Evolutionary conservation across 192 early-diverging fungal genomes (phyloP).

Genomic region (Coemansia guatemalensis): DNA sequence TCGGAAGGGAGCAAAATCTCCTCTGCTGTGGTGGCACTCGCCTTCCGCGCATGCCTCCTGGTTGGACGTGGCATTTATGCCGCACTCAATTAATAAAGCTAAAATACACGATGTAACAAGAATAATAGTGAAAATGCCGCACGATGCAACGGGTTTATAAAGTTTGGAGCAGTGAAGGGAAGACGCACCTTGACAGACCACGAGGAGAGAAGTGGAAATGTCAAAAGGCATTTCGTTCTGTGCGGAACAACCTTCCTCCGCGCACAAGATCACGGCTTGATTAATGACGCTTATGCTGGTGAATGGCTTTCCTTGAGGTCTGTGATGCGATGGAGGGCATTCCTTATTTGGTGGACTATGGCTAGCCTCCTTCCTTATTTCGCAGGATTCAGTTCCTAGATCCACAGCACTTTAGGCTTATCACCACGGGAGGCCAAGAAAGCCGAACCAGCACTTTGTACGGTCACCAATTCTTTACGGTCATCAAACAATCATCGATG

Average conservation of each 20-base stretch:
- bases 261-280: not conserved
- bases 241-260: not conserved
- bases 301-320: too few relatives aligned
- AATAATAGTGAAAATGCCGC: not conserved
- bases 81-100: not conserved
- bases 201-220: not conserved
- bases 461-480: too few relatives aligned
- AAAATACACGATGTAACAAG: not conserved
- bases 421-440: not conserved
- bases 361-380: too few relatives aligned
- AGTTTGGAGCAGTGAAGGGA: not conserved
- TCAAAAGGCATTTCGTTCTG: not conserved
- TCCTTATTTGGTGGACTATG: too few relatives aligned
- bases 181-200: not conserved
- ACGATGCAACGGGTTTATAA: not conserved
- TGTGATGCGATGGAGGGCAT: not conserved
- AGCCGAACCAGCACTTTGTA: slow-evolving; percentile 1
- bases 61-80: slow-evolving; percentile 26
- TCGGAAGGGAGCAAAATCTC: slow-evolving; percentile 29
- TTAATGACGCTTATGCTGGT: not conserved
- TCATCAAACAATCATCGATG: too few relatives aligned
- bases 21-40: slow-evolving; percentile 40
- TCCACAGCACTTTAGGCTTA: too few relatives aligned
- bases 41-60: slow-evolving; percentile 36
- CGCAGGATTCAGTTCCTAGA: too few relatives aligned